Evolutionary conservation across 345 rosid genomes (phyloP).

Genomic region (Toxicodendron radicans): DNA sequence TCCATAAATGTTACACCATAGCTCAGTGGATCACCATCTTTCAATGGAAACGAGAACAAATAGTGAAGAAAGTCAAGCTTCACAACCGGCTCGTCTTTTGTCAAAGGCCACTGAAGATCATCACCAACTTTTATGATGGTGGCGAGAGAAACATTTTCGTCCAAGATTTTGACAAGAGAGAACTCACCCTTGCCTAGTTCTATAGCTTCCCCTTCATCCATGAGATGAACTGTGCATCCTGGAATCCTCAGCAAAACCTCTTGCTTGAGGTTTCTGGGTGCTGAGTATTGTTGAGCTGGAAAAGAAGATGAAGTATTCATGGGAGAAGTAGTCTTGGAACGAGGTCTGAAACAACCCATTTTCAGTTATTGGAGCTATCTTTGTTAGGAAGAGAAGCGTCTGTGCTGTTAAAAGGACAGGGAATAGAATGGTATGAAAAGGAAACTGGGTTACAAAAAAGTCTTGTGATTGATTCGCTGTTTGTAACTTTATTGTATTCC

Average conservation of each 20-base stretch:
- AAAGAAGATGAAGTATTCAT: constrained; percentile 16
- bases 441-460: constrained; percentile 11
- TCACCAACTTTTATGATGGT: constrained; percentile 66
- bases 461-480: constrained; percentile 14
- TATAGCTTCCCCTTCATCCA: constrained; percentile 76
- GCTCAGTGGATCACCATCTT: constrained; percentile 71
- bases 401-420: neutral
- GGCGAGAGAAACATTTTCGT: constrained; percentile 57
- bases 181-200: constrained; percentile 71
- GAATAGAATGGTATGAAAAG: constrained; percentile 3
- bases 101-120: constrained; percentile 84
- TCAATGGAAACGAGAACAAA: constrained; percentile 76
- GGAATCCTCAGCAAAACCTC: constrained; percentile 59
- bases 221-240: constrained; percentile 68
- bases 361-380: neutral
- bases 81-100: constrained; percentile 89
- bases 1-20: constrained; percentile 75
- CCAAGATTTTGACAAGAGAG: constrained; percentile 50
- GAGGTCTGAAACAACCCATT: constrained; percentile 56
- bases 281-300: constrained; percentile 25
- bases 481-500: constrained; percentile 12
- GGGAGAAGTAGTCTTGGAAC: constrained; percentile 28
- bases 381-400: neutral
- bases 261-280: constrained; percentile 37
- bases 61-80: constrained; percentile 72